phyloP scores from a whole-genome alignment of 768 basidiomycete species.

The Russula ochroleuca region DNA sequence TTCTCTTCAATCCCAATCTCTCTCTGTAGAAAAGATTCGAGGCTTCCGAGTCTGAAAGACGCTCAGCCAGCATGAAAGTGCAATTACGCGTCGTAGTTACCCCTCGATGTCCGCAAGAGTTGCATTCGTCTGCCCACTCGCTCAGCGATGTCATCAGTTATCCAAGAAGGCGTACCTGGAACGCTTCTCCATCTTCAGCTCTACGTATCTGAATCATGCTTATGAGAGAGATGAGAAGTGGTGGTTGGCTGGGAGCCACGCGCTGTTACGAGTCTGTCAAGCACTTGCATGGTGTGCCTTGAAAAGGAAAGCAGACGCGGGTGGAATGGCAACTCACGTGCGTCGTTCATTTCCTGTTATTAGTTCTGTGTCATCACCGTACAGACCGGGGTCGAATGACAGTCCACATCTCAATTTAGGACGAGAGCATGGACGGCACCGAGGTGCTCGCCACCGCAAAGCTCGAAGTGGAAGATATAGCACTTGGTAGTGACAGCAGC shows the following conservation, averaged over 20 bases:
- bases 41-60: constrained; percentile 49
- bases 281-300: constrained; percentile 6
- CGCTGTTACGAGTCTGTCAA: constrained; percentile 1
- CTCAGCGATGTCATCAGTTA: constrained; percentile 10
- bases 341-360: constrained; percentile 48
- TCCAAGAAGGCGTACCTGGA: constrained; percentile 31
- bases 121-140: constrained; percentile 46
- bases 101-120: constrained; percentile 74
- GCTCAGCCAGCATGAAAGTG: constrained; percentile 8
- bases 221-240: background rate
- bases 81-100: constrained; percentile 37
- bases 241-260: background rate
- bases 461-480: constrained; percentile 67
- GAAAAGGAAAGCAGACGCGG: constrained; percentile 18
- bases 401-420: constrained; percentile 73
- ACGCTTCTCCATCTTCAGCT: constrained; percentile 41
- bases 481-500: constrained; percentile 35
- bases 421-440: constrained; percentile 60
- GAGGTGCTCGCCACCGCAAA: constrained; percentile 76
- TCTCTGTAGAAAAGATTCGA: constrained; percentile 69
- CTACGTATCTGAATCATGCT: constrained; percentile 40
- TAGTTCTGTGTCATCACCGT: constrained; percentile 68
- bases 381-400: constrained; percentile 81
- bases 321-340: constrained; percentile 6
- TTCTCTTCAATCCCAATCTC: constrained; percentile 71